Evolutionary conservation across 1,139 yeast genomes (phyloP).

Genomic region (Pneumocystis oryctolagi): DNA sequence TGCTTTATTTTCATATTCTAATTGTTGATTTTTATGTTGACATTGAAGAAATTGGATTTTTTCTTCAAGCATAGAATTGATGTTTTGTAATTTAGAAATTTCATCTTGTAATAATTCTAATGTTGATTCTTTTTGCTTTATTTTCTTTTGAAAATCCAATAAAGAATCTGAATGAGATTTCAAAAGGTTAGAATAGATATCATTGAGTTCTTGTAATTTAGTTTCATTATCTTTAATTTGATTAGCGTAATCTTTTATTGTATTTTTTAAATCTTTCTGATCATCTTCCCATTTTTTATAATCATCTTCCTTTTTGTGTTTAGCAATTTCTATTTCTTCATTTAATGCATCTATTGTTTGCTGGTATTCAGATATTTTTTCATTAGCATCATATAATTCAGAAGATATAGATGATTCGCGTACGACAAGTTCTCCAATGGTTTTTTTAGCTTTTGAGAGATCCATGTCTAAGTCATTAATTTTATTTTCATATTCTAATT

Average conservation of each 20-base stretch:
- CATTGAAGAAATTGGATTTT: background rate
- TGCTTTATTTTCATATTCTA: slow-evolving; percentile 4
- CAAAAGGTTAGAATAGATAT: background rate
- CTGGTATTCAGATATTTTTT: background rate
- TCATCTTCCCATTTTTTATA: background rate
- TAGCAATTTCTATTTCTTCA: background rate
- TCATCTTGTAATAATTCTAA: background rate
- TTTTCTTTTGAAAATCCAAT: background rate
- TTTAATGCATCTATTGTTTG: background rate
- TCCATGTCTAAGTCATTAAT: background rate
- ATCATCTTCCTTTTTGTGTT: background rate
- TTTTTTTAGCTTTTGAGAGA: slow-evolving; percentile 1
- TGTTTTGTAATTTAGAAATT: background rate
- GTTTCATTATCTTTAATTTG: background rate
- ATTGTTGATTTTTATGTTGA: background rate
- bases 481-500: background rate
- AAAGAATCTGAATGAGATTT: background rate
- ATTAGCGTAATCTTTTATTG: background rate
- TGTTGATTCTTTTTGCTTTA: background rate
- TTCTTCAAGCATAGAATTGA: background rate
- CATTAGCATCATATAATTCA: background rate
- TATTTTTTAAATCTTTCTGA: background rate
- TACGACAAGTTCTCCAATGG: background rate
- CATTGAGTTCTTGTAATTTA: background rate
- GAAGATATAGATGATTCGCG: background rate